A percentile compares a stretch with the other conserved stretches of the same genome.
Conservation (phyloP, 257 asterid species). For the Paulownia fortunei region DNA sequence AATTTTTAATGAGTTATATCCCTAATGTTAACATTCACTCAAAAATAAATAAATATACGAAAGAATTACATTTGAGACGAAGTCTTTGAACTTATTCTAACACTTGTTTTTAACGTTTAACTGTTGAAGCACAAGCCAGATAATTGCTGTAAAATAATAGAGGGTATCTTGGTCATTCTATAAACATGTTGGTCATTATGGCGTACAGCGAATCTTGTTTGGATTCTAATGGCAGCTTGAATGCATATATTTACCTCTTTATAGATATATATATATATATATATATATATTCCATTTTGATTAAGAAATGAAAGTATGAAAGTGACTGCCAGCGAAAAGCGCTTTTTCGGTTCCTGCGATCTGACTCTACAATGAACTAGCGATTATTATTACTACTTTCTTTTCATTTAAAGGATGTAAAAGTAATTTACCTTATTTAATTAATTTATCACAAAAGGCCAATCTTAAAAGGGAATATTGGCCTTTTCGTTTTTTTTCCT, state of each 20-base stretch:
- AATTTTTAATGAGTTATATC: too few species aligned
- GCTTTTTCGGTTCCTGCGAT: conserved; percentile 5
- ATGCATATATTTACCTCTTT: not conserved
- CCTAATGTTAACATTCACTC: too few species aligned
- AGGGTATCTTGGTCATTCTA: conserved; percentile 15
- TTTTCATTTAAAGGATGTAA: conserved; percentile 7
- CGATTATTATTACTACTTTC: not conserved
- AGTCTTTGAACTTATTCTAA: too few species aligned
- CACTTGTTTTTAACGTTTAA: too few species aligned
- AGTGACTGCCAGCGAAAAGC: not conserved
- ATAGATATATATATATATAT: too few species aligned
- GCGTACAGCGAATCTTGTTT: conserved; percentile 26
- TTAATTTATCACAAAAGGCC: conserved; percentile 16
- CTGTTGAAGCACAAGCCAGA: too few species aligned
- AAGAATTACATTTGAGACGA: too few species aligned
- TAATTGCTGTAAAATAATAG: too few species aligned
- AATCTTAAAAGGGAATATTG: not conserved
- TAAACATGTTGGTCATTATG: not conserved
- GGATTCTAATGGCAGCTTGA: not conserved
- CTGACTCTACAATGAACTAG: not conserved
- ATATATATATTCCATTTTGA: too few species aligned
- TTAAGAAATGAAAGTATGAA: conserved; percentile 16
- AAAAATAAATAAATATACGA: too few species aligned
- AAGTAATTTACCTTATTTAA: not conserved
- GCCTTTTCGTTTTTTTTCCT: not conserved